Percentiles rank a stretch among this genome's conserved stretches.
phyloP scores from a whole-genome alignment of 306 rosid species.

The Trichosanthes cucumerina region DNA sequence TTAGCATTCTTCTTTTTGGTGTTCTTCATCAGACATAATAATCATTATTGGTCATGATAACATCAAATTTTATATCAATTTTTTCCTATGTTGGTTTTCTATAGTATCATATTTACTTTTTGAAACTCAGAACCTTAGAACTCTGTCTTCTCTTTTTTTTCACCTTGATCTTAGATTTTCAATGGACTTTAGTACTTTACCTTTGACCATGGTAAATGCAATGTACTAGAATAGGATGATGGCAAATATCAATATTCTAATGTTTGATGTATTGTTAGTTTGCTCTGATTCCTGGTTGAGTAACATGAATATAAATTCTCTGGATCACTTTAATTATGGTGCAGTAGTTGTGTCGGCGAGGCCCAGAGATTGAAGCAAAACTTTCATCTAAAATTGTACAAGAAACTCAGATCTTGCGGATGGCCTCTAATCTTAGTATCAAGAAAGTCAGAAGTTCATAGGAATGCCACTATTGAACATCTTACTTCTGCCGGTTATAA shows the following conservation, averaged over 20 bases:
- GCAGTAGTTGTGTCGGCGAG: constrained; percentile 32
- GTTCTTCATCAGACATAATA: not conserved
- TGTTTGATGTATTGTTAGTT: not conserved
- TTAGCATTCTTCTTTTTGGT: not conserved
- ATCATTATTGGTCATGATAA: not conserved
- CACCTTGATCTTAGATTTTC: not conserved
- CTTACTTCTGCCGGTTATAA: constrained; percentile 52
- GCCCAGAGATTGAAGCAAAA: constrained; percentile 38
- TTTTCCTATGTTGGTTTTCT: not conserved
- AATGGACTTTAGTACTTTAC: not conserved
- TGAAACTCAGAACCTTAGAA: not conserved
- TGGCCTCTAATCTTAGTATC: constrained; percentile 69
- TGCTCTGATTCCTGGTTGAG: not conserved
- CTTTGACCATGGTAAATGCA: not conserved
- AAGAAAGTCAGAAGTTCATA: constrained; percentile 33
- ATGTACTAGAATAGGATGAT: not conserved
- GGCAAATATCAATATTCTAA: not conserved
- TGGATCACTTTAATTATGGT: not conserved
- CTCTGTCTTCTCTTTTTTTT: not conserved
- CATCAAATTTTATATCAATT: not conserved
- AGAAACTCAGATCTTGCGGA: constrained; percentile 41
- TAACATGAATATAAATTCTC: not conserved
- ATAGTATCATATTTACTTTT: not conserved
- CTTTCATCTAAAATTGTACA: constrained; percentile 31
- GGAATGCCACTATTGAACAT: constrained; percentile 33